Evolutionary conservation across 1,284 basidiomycete genomes (phyloP).

Genomic region (Ceratobasidium sp.): DNA sequence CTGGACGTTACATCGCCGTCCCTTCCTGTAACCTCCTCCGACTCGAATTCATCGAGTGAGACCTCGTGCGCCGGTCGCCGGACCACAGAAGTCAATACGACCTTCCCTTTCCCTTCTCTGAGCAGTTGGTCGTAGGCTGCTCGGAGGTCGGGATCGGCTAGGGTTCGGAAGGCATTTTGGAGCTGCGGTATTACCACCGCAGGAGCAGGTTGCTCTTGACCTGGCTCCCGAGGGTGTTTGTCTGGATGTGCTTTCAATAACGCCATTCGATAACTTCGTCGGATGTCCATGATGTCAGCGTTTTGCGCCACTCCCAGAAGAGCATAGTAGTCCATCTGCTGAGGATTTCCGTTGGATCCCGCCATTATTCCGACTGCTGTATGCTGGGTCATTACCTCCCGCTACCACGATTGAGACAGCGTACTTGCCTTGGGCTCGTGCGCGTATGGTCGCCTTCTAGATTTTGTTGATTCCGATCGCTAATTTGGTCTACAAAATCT

Average conservation of each 20-base stretch:
- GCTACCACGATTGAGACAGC: not conserved
- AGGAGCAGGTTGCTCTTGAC: not conserved
- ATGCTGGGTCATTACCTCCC: not conserved
- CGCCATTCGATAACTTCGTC: slow-evolving; percentile 73
- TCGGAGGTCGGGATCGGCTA: slow-evolving; percentile 58
- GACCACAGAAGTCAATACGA: slow-evolving; percentile 1
- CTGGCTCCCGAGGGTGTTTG: slow-evolving; percentile 57
- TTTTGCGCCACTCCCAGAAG: slow-evolving; percentile 54
- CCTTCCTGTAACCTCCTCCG: slow-evolving; percentile 53
- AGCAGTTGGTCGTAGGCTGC: slow-evolving; percentile 61
- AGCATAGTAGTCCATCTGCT: slow-evolving; percentile 39
- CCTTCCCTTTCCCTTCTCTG: slow-evolving; percentile 54
- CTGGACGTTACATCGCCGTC: slow-evolving; percentile 36
- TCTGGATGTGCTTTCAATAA: slow-evolving; percentile 76
- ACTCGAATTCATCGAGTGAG: slow-evolving; percentile 75
- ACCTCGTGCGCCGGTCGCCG: slow-evolving; percentile 75
- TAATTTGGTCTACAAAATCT: slow-evolving; percentile 5
- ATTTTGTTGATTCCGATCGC: not conserved
- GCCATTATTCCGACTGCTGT: not conserved
- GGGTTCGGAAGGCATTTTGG: slow-evolving; percentile 62
- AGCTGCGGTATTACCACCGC: slow-evolving; percentile 64
- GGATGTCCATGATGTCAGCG: slow-evolving; percentile 63
- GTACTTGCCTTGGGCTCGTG: not conserved
- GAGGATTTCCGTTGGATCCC: not conserved
- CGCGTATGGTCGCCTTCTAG: not conserved